Evolutionary conservation across 2,329 filamentous ascomycete genomes (phyloP), one percentile per base, ranked within the genome.

Genomic region (Myriosclerotinia duriaeana): DNA sequence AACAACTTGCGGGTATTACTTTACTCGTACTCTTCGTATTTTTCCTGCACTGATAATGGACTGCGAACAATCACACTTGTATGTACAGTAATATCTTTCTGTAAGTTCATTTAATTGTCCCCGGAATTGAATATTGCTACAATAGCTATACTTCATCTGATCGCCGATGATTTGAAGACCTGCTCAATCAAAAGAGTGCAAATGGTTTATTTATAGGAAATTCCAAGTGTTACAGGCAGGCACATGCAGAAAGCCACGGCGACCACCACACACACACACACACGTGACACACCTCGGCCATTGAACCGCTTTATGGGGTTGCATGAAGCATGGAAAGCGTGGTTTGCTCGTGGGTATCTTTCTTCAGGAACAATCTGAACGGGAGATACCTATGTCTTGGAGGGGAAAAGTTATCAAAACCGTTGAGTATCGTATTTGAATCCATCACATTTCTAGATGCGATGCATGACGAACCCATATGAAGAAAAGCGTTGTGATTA

Each of bases 321-420:
- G 63, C 54, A 65, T 65, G 26, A 61, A 65, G 46, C 64, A 65
- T 65, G 64, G 53, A 53, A 65, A 59, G 46, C 64, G 50, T 65
- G 64, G 40, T 65, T 44, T 61, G 38, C 64, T 65, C 64, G 64
- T 65, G 54, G 64, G 44, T 53, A 52, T 22, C 54, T 61, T 34
- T 65, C 64, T 22, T 52, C 55, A 50, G 55, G 42, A 59, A 61
- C 63, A 46, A 50, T 46, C 15, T 46, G 53, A 20, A 59, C 53
- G 53, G 63, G 63, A 59, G 22, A 48, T 50, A n/a, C n/a, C n/a
- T n/a, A 34, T 65, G 63, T 65, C 63, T 65, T 65, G 63, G 54
- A 34, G 34, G 26, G 40, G 53, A 20, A 53, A 48, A 52, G 42
- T 65, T n/a, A 34, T 34, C 22, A 60, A 65, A 65, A 61, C 64